Percentiles rank a stretch among this genome's conserved stretches.
phyloP scores from a whole-genome alignment of 2,329 filamentous ascomycete species.

The Aureobasidium sp. region DNA sequence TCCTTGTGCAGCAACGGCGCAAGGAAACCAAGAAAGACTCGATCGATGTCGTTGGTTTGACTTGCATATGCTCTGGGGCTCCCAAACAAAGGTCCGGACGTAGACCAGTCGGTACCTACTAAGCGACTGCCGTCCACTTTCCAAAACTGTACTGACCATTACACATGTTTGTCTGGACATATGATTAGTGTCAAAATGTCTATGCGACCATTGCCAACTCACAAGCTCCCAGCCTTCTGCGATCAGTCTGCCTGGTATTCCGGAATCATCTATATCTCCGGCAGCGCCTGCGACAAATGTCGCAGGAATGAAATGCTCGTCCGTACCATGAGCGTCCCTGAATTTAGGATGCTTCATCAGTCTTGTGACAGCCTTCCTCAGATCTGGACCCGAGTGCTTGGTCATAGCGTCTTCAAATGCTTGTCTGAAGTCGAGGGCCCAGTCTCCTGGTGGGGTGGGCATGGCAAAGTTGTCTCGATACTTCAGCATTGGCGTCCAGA shows the following conservation, averaged over 20 bases:
- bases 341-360: conserved; percentile 63
- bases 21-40: too few species aligned
- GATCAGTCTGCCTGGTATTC: neutral
- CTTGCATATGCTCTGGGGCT: too few species aligned
- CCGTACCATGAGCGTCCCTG: conserved; percentile 60
- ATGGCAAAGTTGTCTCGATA: conserved; percentile 58
- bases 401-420: conserved; percentile 54
- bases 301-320: conserved; percentile 63
- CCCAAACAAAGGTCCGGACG: too few species aligned
- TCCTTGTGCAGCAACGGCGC: too few species aligned
- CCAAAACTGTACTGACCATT: too few species aligned
- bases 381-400: conserved; percentile 45
- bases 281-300: conserved; percentile 55
- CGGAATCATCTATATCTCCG: conserved; percentile 32
- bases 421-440: conserved; percentile 60
- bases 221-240: conserved; percentile 56
- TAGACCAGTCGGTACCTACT: too few species aligned
- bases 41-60: too few species aligned
- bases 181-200: too few species aligned
- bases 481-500: conserved; percentile 57
- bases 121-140: too few species aligned
- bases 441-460: conserved; percentile 50
- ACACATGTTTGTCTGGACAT: too few species aligned
- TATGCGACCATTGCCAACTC: too few species aligned
- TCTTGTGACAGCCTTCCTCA: conserved; percentile 50